Evolutionary conservation across 2,329 filamentous ascomycete species (phyloP), one percentile per base, ranked within the genome.

Genomic region (Epicoccum nigrum): DNA sequence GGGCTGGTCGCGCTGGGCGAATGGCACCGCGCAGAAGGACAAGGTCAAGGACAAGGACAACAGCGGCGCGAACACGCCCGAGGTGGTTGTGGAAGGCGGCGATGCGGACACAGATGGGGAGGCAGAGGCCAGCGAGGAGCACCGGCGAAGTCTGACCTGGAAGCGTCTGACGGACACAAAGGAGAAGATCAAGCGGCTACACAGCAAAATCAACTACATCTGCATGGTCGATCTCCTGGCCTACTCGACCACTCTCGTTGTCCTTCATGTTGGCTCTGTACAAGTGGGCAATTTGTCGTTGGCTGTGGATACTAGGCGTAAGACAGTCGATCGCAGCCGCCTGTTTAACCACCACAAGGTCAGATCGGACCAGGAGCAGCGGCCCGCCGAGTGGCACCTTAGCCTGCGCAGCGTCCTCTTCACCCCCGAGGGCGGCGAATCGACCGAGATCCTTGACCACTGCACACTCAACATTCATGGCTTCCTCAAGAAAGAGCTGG

Each of bases 371-470:
- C 88, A 73, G 86, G 86, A 67, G 80, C 86, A 58, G 80, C 84
- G 58, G 38, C 92, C 94, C 31, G 93, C 92, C 1, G 95, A 99
- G 77, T 99, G 95, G 93, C 93, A 95, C 58, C 82, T 96, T 64
- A 88, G 88, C 7, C 75, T 93, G 43, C 86, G 90, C 54, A 97
- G 92, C 72, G 83, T 97, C 38, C 79, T 97, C 6, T 95, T 99
- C 65, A 95, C 90, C 0, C 86, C 91, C 1, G 87, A 95, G 50
- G 92, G 91, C 27, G 83, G 83, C 46, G 92, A 97, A 51, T 88
- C 92, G 1, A 86, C 90, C 49, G 93, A 99, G 72, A 77, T 99
- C 2, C 77, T 99, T 59, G 95, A 99, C 71, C 89, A 92, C 66
- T 86, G 90, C 53, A 88, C 89, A 3, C 77, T 97, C 53, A 97